Base-by-base conservation (phyloP, 495 filamentous ascomycete species). In the Entonaema liquescens region DNA sequence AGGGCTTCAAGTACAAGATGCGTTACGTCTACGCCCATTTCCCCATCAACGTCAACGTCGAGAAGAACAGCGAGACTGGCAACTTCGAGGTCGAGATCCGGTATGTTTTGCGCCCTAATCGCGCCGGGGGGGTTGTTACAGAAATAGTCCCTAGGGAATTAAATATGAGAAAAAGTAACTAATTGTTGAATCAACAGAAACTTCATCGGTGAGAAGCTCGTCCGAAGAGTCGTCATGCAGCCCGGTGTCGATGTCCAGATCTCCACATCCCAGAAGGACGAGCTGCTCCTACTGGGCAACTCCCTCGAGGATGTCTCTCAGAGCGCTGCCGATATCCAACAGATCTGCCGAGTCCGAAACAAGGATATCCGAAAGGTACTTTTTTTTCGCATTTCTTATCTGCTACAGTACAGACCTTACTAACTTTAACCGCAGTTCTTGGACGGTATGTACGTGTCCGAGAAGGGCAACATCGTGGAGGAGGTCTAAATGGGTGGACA, bases 1-100 rank as follows among this genome's bases (percentile, higher is more conserved):
- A 92, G 86, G 95, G 95, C 69, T 99, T 92, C 92, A 95, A 95
- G 87, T 99, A 99, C 92, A 99, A 98, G 92, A 98, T 99, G 95
- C 92, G 95, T 74, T 99, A 99, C 85, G 95, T 99, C 85, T 99
- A 99, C 83, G 95, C 95, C 76, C 95, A 99, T 89, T 99, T 99
- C 81, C 95, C 95, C 81, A 99, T 99, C 93, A 99, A 98, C 88
- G 95, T 99, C 82, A 98, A 98, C 87, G 84, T 99, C 73, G 93
- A 98, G 68, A 94, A 96, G 91, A 95, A 96, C 88, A 81, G 82
- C 75, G 94, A 98, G 86, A 95, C 93, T 71, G 94, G 91, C 60
- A 81, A 88, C 71, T 90, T 78, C 78, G 92, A 97, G 83, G 91
- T 99, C 82, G 96, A 99, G 89, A 98, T 99, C 84, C 89, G 95